Evolutionary conservation across 1,139 yeast genomes (phyloP).

Genomic region (Hyphopichia pseudoburtonii): DNA sequence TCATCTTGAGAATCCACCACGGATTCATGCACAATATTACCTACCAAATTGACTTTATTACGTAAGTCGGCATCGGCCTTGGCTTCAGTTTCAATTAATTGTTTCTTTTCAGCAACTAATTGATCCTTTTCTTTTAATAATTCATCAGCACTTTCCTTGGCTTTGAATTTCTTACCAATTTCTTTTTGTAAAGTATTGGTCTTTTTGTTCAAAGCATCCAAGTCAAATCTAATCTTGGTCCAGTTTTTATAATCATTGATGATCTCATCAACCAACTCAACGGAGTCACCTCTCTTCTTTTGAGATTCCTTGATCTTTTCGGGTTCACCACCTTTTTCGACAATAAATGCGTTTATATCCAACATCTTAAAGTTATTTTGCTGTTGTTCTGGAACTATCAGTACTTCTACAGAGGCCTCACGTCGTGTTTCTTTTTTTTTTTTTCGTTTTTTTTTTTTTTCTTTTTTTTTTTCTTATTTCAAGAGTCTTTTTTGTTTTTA

Average conservation of each 20-base stretch:
- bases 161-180: conserved; percentile 88
- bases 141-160: conserved; percentile 90
- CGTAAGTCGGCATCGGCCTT: conserved; percentile 75
- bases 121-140: conserved; percentile 78
- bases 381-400: too few relatives aligned
- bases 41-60: conserved; percentile 81
- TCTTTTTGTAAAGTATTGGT: conserved; percentile 88
- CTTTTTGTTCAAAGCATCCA: conserved; percentile 86
- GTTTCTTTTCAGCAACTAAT: conserved; percentile 68
- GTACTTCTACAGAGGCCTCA: too few relatives aligned
- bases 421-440: too few relatives aligned
- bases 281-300: conserved; percentile 90
- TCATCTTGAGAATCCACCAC: conserved; percentile 89
- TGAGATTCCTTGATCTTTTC: conserved; percentile 85
- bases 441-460: not conserved
- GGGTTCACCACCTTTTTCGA: conserved; percentile 96
- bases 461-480: not conserved
- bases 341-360: conserved; percentile 87
- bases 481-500: too few relatives aligned
- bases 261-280: conserved; percentile 93
- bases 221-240: conserved; percentile 88
- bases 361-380: conserved; percentile 51
- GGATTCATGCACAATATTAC: conserved; percentile 89
- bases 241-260: conserved; percentile 87
- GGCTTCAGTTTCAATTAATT: conserved; percentile 65